Percentiles rank a stretch among this genome's conserved stretches.
phyloP scores from a whole-genome alignment of 148 eudicot species.

The Rhododendron mucronatum region DNA sequence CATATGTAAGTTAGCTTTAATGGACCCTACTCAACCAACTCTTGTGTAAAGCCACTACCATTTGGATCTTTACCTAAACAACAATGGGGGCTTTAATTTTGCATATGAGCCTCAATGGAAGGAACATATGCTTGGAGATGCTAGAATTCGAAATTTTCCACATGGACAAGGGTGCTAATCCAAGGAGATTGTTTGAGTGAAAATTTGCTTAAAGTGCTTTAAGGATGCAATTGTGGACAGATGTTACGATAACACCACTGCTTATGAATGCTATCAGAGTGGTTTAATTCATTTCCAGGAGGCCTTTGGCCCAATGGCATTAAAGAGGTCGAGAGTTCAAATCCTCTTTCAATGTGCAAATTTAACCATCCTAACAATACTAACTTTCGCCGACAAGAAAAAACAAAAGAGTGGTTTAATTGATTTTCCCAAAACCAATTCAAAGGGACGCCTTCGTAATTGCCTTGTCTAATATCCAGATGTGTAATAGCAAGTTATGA shows the following conservation, averaged over 20 bases:
- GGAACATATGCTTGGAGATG: neutral
- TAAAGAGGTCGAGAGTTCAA: neutral
- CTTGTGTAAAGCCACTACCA: neutral
- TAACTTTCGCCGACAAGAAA: no score
- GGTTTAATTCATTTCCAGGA: neutral
- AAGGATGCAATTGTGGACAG: neutral
- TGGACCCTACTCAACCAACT: neutral
- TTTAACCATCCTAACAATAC: no score
- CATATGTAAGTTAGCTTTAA: neutral
- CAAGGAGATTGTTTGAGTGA: constrained; percentile 6
- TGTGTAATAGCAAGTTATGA: neutral
- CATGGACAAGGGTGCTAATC: neutral
- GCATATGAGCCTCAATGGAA: neutral
- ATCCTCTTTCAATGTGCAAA: neutral
- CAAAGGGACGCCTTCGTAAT: neutral
- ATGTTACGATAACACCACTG: neutral
- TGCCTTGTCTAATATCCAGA: neutral
- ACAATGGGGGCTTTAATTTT: neutral
- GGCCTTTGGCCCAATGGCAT: neutral
- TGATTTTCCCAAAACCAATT: neutral
- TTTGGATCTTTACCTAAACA: neutral
- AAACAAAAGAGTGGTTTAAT: neutral
- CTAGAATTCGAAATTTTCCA: neutral
- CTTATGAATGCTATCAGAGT: neutral
- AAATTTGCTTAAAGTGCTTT: neutral